phyloP scores from a whole-genome alignment of 2,329 filamentous ascomycete genomes.

The Fusarium papillatum region DNA sequence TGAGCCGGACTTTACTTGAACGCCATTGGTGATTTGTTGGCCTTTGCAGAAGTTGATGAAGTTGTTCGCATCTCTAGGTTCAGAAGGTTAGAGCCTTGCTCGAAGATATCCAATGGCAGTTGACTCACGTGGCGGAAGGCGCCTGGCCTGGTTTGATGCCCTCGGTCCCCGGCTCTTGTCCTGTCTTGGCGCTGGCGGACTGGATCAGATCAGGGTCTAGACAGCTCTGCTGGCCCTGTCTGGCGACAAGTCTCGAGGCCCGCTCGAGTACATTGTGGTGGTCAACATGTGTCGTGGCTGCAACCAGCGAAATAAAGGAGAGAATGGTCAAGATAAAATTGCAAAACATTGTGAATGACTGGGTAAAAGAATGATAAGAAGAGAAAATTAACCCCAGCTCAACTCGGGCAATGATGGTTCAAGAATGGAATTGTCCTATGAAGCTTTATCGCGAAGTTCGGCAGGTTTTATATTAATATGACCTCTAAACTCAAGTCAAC shows the following conservation, averaged over 20 bases:
- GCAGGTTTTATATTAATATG: background rate
- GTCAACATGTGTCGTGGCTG: background rate
- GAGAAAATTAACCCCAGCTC: background rate
- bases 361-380: background rate
- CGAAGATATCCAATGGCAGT: background rate
- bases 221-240: background rate
- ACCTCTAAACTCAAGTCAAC: background rate
- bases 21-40: conserved; percentile 68
- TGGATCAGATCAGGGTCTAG: background rate
- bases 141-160: conserved; percentile 56
- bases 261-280: background rate
- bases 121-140: conserved; percentile 62
- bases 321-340: background rate
- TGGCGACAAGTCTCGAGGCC: background rate
- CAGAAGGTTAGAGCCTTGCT: background rate
- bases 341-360: background rate
- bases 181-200: background rate
- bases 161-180: conserved; percentile 7
- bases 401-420: background rate
- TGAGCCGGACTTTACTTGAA: conserved; percentile 67
- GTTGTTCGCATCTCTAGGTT: background rate
- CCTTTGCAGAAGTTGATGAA: conserved; percentile 68
- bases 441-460: background rate
- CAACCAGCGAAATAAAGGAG: background rate
- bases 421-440: background rate